Evolutionary conservation across 495 filamentous ascomycete genomes (phyloP), one percentile per base, ranked within the genome.

Genomic region (Penicillium argentinense): DNA sequence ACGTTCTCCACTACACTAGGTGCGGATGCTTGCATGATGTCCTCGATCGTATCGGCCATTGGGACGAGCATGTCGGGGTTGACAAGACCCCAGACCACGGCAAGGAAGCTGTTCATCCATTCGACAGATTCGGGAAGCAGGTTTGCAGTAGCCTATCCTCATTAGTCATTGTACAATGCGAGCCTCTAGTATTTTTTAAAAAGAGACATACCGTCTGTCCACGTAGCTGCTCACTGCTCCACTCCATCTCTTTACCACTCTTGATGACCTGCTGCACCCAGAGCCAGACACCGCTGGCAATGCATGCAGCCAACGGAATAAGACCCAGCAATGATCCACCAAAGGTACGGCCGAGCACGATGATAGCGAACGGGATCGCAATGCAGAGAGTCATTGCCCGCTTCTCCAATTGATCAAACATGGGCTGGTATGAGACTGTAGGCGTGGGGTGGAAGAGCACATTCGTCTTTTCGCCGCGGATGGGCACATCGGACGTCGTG

Each of bases 401-500:
- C 47, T 79, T 83, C 63, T 97, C 89, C 58, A 97, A 59, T 6
- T 78, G 53, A 12, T 76, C 80, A 69, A 86, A 96, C 76, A 89
- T 95, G 4, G 91, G 89, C 62, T 90, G 84, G 47, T 88, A 95
- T 56, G 83, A 85, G 42, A 96, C 75, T 1, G 86, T 84, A 0
- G 92, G 92, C 0, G 92, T 97, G 1, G 93, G 91, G 60, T 97
- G 90, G 67, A 97, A 97, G 21, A 97, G 82, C 24, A 97, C 83
- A 53, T 96, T 96, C 1, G 92, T 97, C 76, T 89, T 95, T 58
- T 96, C 92, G 44, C 91, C 91, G 62, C 88, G 90, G 54, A 97
- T 95, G 12, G 92, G 92, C 5, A 97, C 89, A 66, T 97, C 92
- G 7, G 87, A 88, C 2, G 92, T 96, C 23, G 84, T 79, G 9